Base-by-base conservation (phyloP, 1,284 basidiomycete genomes). In the Sporisorium reilianum region DNA sequence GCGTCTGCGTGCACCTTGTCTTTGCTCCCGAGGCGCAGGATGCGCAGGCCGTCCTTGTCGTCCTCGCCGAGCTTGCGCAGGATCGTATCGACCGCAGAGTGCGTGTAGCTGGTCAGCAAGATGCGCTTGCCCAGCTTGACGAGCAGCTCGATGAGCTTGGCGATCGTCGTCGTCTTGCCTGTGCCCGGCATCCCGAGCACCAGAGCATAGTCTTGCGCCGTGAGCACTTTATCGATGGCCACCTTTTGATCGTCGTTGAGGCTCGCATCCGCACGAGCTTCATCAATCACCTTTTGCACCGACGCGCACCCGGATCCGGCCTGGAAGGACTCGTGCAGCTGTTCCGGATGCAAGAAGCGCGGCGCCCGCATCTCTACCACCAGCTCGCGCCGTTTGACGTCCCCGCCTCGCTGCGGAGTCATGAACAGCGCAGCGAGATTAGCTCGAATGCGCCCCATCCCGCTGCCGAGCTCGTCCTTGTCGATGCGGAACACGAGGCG, bases 131-230 rank as follows among this genome's bases (percentile, higher is more conserved):
- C 94, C 84, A 90, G 87, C 42, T 86, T 87, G 1, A 94, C 93
- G 6, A 99, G 86, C 25, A 89, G 88, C 76, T 89, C 89, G 81
- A 99, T 95, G 44, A 97, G 89, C 42, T 93, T 91, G 0, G 93
- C 93, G 58, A 98, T 92, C 5, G 96, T 93, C 0, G 95, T 97
- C 36, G 96, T 97, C 86, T 99, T 99, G 10, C 96, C 96, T 2
- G 97, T 98, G 0, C 96, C 96, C 2, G 96, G 96, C 97, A 99
- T 98, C 25, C 96, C 97, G 6, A 98, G 88, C 32, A 99, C 89
- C 48, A 98, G 86, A 0, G 95, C 91, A 83, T 97, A 99, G 85
- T 99, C 95, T 66, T 90, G 87, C 0, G 96, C 93, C 2, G 88
- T 87, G 18, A 98, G 85, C 2, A 92, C 93, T 69, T 90, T 91